These are phyloP conservation scores for Basidioascus undulatus DNA, from an alignment of 768 basidiomycete genomes.

Conservation along the genomic window DNA sequence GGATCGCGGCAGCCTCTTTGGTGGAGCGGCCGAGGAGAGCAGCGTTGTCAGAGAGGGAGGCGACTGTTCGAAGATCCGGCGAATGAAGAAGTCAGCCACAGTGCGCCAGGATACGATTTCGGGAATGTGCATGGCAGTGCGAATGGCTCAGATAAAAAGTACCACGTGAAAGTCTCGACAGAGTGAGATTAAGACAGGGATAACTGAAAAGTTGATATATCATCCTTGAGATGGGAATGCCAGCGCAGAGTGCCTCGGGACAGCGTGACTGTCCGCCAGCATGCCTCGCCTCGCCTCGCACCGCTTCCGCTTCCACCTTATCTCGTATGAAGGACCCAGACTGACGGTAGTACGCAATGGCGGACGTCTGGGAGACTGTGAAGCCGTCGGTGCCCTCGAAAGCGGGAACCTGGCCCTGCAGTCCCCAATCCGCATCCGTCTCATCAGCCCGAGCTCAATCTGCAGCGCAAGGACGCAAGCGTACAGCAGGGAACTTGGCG, in stretches of 20 bases:
- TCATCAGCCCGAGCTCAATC: background rate
- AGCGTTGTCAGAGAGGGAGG: slow-evolving; percentile 46
- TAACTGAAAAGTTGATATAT: slow-evolving; percentile 35
- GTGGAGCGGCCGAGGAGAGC: slow-evolving; percentile 41
- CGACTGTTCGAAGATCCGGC: slow-evolving; percentile 29
- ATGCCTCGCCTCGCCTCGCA: no score
- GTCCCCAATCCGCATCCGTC: background rate
- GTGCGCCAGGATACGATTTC: background rate
- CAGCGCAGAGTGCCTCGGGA: background rate
- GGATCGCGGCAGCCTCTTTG: slow-evolving; percentile 48
- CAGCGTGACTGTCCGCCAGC: no score
- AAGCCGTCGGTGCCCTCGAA: slow-evolving; percentile 54
- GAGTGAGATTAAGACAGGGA: slow-evolving; percentile 39
- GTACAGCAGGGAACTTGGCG: slow-evolving; percentile 30
- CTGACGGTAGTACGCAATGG: slow-evolving; percentile 79
- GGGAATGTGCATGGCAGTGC: no score
- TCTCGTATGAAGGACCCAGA: no score
- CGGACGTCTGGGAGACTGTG: slow-evolving; percentile 45
- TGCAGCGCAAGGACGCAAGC: slow-evolving; percentile 5
- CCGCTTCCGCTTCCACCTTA: no score
- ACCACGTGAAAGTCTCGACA: slow-evolving; percentile 37
- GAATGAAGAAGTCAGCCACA: slow-evolving; percentile 2
- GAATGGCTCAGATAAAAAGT: no score
- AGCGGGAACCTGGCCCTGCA: slow-evolving; percentile 58
- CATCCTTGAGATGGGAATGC: background rate